A percentile compares a stretch with the other conserved stretches of the same genome.
Evolutionary conservation across 2,329 filamentous ascomycete species (phyloP).

Genomic region (Fusarium sp.): DNA sequence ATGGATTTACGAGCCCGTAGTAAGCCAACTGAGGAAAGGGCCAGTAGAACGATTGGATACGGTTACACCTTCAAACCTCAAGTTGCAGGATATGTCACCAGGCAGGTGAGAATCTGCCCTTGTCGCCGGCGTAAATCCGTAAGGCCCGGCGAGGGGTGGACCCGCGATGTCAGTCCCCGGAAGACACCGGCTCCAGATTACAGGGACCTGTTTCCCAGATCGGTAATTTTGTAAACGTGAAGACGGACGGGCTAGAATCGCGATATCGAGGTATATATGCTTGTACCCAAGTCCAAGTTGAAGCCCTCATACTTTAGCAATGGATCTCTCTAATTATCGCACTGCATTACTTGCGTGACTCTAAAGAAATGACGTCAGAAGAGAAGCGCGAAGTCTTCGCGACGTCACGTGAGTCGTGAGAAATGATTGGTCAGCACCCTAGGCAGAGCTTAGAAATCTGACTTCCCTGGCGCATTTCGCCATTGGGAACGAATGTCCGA

Average conservation of each 20-base stretch:
- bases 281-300: background rate
- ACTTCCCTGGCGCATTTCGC: slow-evolving; percentile 33
- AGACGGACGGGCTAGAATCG: background rate
- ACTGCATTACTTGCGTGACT: background rate
- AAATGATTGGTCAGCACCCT: slow-evolving; percentile 43
- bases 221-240: background rate
- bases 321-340: background rate
- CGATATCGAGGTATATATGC: background rate
- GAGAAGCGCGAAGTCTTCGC: slow-evolving; percentile 30
- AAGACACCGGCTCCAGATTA: slow-evolving; percentile 12
- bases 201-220: slow-evolving; percentile 12
- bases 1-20: background rate
- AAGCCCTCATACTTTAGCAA: background rate
- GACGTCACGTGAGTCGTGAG: slow-evolving; percentile 42
- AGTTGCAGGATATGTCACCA: background rate
- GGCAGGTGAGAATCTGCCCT: slow-evolving; percentile 1
- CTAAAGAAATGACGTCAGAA: slow-evolving; percentile 41
- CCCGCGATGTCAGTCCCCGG: slow-evolving; percentile 5
- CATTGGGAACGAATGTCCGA: slow-evolving; percentile 34
- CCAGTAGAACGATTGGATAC: slow-evolving; percentile 3
- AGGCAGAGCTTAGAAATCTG: slow-evolving; percentile 45
- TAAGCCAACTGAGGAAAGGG: background rate
- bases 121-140: slow-evolving; percentile 23
- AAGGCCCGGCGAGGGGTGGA: slow-evolving; percentile 1
- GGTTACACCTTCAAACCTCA: background rate